Percentiles rank a stretch among this genome's conserved stretches.
Conservation (phyloP, 192 early-diverging fungal species). For the Dimargaris verticillata region DNA sequence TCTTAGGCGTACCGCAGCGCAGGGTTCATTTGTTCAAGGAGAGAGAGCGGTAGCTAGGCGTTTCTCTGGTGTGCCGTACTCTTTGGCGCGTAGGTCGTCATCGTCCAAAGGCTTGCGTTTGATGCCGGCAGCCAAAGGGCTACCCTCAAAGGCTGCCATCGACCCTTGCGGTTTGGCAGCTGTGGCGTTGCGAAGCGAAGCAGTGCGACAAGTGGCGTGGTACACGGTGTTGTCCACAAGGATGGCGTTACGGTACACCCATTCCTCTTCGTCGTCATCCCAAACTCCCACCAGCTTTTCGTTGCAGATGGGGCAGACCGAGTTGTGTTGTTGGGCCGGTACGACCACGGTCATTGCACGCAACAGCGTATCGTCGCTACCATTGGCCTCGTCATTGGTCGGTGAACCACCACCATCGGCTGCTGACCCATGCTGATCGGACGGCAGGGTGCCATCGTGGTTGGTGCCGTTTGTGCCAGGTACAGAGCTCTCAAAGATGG, state of each 20-base stretch:
- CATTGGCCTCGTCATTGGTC: constrained; percentile 1
- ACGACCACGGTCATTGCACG: constrained; percentile 24
- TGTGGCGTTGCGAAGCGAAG: background rate
- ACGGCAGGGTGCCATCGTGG: constrained; percentile 11
- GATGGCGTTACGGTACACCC: constrained; percentile 55
- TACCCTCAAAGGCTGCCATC: too few species aligned
- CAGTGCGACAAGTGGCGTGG: constrained; percentile 26
- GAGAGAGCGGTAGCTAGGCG: too few species aligned
- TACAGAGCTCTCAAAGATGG: constrained; percentile 6
- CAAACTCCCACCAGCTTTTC: constrained; percentile 57
- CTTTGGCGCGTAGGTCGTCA: too few species aligned
- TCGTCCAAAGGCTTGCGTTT: too few species aligned
- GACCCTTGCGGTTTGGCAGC: too few species aligned
- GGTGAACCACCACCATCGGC: constrained; percentile 3
- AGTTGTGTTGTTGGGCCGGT: constrained; percentile 25
- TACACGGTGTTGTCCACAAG: constrained; percentile 30
- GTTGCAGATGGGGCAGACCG: constrained; percentile 55
- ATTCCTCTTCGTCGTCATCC: constrained; percentile 60
- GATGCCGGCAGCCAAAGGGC: too few species aligned
- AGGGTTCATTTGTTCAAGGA: too few species aligned
- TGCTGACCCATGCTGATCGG: constrained; percentile 14
- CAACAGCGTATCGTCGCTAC: background rate
- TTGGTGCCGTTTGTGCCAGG: constrained; percentile 18
- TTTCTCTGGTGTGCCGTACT: too few species aligned
- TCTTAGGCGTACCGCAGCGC: too few species aligned